Conservation (phyloP, 176 grass and related monocot genomes). For the Zoysia pacifica region DNA sequence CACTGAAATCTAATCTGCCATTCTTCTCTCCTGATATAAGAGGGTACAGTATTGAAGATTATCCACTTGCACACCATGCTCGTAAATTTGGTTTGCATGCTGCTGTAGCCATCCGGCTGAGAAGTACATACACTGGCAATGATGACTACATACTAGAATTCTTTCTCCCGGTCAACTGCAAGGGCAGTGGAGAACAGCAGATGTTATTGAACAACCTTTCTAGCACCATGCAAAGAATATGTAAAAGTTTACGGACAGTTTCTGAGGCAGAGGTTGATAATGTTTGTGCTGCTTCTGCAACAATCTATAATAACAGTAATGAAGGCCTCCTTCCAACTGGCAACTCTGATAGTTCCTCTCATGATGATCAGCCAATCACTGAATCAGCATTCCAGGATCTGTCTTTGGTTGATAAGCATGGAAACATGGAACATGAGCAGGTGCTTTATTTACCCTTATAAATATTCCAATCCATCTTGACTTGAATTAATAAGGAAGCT, state of each 20-base stretch:
- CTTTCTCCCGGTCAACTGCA: slow-evolving; percentile 90
- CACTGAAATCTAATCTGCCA: slow-evolving; percentile 83
- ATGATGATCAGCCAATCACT: slow-evolving; percentile 39
- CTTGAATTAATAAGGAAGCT: too few relatives aligned
- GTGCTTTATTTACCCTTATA: too few relatives aligned
- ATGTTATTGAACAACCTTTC: slow-evolving; percentile 93
- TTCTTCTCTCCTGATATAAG: slow-evolving; percentile 81
- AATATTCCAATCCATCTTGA: too few relatives aligned
- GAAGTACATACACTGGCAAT: slow-evolving; percentile 72
- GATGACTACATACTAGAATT: slow-evolving; percentile 95
- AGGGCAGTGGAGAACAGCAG: slow-evolving; percentile 82
- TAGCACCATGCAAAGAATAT: slow-evolving; percentile 88
- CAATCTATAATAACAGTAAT: not conserved
- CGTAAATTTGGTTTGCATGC: slow-evolving; percentile 78
- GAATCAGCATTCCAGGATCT: slow-evolving; percentile 39
- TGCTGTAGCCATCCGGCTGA: slow-evolving; percentile 85
- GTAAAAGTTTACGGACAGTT: slow-evolving; percentile 77
- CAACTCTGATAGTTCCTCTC: slow-evolving; percentile 20
- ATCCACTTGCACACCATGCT: slow-evolving; percentile 93
- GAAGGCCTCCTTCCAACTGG: slow-evolving; percentile 28
- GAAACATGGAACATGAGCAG: slow-evolving; percentile 23
- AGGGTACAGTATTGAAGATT: slow-evolving; percentile 67
- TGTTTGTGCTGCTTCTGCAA: slow-evolving; percentile 28
- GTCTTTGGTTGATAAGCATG: slow-evolving; percentile 45
- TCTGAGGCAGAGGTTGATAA: slow-evolving; percentile 61